phyloP scores from a whole-genome alignment of 129 eudicot genomes.

The Rutidosis leptorrhynchoides region DNA sequence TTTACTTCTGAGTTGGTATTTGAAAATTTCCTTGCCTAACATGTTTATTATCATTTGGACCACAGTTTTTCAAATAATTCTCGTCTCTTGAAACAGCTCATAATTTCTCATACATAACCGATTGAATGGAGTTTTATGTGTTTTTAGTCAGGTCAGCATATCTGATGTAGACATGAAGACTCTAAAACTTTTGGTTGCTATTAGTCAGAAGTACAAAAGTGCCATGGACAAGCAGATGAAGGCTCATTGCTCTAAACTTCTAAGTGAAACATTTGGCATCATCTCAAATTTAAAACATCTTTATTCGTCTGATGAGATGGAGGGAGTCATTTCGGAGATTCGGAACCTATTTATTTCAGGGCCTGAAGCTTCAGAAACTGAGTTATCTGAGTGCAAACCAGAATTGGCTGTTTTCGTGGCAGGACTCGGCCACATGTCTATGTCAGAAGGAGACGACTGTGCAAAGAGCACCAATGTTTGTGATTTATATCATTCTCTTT shows the following conservation, averaged over 20 bases:
- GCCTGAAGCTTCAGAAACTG: slow-evolving; percentile 32
- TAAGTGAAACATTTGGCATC: slow-evolving; percentile 54
- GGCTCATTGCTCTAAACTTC: slow-evolving; percentile 46
- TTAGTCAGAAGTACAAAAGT: slow-evolving; percentile 42
- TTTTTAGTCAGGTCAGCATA: too few species aligned
- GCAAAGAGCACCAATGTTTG: too few species aligned
- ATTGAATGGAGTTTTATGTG: too few species aligned
- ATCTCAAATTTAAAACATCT: slow-evolving; percentile 58
- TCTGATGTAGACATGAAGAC: slow-evolving; percentile 61
- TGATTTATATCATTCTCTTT: too few species aligned
- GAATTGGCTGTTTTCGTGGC: slow-evolving; percentile 69
- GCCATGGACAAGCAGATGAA: slow-evolving; percentile 40
- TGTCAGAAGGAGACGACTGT: too few species aligned
- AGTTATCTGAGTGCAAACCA: slow-evolving; percentile 67
- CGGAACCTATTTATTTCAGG: slow-evolving; percentile 56
- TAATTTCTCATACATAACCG: too few species aligned
- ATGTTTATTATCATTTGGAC: too few species aligned
- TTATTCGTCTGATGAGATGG: slow-evolving; percentile 70
- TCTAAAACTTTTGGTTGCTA: slow-evolving; percentile 42
- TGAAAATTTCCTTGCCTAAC: too few species aligned
- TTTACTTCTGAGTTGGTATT: too few species aligned
- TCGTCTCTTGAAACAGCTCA: too few species aligned
- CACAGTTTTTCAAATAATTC: too few species aligned
- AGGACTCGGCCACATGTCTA: too few species aligned
- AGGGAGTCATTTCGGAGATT: slow-evolving; percentile 57